A percentile compares a stretch with the other conserved stretches of the same genome.
Evolutionary conservation across 2,329 filamentous ascomycete genomes (phyloP).

Genomic region (Lasiodiplodia hormozganensis): DNA sequence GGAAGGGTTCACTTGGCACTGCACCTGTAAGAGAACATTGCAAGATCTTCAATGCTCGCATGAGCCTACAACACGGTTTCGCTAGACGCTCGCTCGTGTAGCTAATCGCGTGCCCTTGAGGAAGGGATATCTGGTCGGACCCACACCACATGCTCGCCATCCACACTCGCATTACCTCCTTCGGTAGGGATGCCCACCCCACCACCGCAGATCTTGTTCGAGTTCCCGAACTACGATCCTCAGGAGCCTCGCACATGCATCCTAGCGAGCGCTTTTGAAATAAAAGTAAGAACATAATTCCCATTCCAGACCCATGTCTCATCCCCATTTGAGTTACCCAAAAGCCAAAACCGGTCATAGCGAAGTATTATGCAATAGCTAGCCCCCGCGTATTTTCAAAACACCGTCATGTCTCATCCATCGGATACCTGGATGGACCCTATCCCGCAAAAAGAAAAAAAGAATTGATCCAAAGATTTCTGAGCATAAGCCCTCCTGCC

Average conservation of each 20-base stretch:
- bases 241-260: neutral
- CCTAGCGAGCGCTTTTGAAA: neutral
- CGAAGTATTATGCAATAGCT: neutral
- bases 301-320: neutral
- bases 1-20: slow-evolving; percentile 18
- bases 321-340: neutral
- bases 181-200: neutral
- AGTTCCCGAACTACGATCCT: neutral
- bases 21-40: slow-evolving; percentile 6
- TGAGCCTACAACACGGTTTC: slow-evolving; percentile 6
- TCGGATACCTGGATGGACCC: neutral
- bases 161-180: neutral
- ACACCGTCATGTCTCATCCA: slow-evolving; percentile 12
- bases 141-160: neutral
- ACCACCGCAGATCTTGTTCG: slow-evolving; percentile 1
- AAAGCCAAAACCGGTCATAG: neutral
- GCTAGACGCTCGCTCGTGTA: neutral
- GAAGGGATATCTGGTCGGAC: neutral
- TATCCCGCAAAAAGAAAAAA: neutral
- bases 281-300: neutral
- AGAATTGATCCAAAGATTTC: neutral
- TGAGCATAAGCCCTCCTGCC: neutral
- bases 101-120: neutral
- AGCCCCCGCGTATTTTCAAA: slow-evolving; percentile 18
- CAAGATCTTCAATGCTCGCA: neutral